Conservation (phyloP, 169 alveolate genomes). For the Cyclospora cayetanensis region DNA sequence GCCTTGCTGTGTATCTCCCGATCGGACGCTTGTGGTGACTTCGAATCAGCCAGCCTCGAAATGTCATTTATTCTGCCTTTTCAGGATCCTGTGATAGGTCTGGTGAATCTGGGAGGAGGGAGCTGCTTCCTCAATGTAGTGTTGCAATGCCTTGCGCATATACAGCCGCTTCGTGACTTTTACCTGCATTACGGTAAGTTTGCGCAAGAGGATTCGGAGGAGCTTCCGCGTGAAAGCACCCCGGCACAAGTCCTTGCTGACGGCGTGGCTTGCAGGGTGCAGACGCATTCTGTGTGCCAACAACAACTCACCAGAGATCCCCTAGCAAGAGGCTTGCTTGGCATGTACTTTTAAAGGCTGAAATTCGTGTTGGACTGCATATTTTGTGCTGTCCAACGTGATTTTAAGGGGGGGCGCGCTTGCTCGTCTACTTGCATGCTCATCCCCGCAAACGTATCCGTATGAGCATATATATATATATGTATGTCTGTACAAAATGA, state of each 20-base stretch:
- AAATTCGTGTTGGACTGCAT: too few relatives aligned
- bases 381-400: too few relatives aligned
- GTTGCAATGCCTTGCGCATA: slow-evolving; percentile 68
- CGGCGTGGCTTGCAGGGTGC: too few relatives aligned
- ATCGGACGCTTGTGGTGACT: background rate
- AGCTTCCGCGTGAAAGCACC: too few relatives aligned
- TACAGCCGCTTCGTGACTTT: slow-evolving; percentile 70
- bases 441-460: background rate
- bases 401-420: too few relatives aligned
- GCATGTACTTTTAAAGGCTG: too few relatives aligned
- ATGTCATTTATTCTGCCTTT: background rate
- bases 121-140: slow-evolving; percentile 72
- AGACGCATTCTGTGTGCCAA: too few relatives aligned
- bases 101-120: slow-evolving; percentile 72
- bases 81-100: slow-evolving; percentile 53
- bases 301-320: too few relatives aligned
- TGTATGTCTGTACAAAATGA: background rate
- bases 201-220: too few relatives aligned
- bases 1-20: background rate
- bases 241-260: too few relatives aligned
- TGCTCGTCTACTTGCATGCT: background rate
- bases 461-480: background rate
- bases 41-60: background rate
- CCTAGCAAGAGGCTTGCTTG: too few relatives aligned
- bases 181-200: slow-evolving; percentile 63